Evolutionary conservation across 2,329 filamentous ascomycete species (phyloP).

Genomic region (Aureobasidium lini): DNA sequence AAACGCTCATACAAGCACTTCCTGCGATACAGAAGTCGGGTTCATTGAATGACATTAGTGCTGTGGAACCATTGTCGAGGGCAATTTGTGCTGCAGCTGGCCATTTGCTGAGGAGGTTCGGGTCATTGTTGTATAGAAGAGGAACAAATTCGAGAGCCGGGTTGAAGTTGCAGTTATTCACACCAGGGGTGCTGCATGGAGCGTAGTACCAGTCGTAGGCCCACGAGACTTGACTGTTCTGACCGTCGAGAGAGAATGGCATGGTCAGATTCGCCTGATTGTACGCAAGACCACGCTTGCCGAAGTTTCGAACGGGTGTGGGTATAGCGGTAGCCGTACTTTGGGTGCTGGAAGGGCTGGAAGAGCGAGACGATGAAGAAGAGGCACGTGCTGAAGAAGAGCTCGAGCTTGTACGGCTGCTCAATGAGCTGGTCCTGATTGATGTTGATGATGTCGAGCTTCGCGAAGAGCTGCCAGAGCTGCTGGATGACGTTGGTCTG

Average conservation of each 20-base stretch:
- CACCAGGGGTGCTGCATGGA: slow-evolving; percentile 10
- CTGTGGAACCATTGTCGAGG: slow-evolving; percentile 32
- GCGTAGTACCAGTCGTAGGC: slow-evolving; percentile 23
- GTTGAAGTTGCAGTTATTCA: slow-evolving; percentile 18
- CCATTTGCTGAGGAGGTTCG: slow-evolving; percentile 19
- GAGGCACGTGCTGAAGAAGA: background rate
- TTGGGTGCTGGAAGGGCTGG: background rate
- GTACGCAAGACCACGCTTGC: slow-evolving; percentile 60
- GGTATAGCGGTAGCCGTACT: background rate
- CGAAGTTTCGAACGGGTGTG: slow-evolving; percentile 21
- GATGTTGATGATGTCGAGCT: background rate
- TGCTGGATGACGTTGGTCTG: background rate
- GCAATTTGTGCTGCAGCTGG: slow-evolving; percentile 18
- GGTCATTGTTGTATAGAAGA: slow-evolving; percentile 21
- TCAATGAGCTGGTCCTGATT: background rate
- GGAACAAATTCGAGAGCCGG: slow-evolving; percentile 22
- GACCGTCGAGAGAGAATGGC: slow-evolving; percentile 33
- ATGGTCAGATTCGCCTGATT: slow-evolving; percentile 49
- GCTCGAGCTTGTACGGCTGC: background rate
- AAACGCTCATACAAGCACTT: slow-evolving; percentile 51
- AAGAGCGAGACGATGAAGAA: background rate
- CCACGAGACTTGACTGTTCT: slow-evolving; percentile 22
- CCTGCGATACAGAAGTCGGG: slow-evolving; percentile 45
- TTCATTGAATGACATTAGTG: slow-evolving; percentile 62
- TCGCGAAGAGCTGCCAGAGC: background rate